A percentile compares a stretch with the other conserved stretches of the same genome.
Evolutionary conservation across 768 basidiomycete species (phyloP).

Genomic region (Cyclocybe cylindracea): DNA sequence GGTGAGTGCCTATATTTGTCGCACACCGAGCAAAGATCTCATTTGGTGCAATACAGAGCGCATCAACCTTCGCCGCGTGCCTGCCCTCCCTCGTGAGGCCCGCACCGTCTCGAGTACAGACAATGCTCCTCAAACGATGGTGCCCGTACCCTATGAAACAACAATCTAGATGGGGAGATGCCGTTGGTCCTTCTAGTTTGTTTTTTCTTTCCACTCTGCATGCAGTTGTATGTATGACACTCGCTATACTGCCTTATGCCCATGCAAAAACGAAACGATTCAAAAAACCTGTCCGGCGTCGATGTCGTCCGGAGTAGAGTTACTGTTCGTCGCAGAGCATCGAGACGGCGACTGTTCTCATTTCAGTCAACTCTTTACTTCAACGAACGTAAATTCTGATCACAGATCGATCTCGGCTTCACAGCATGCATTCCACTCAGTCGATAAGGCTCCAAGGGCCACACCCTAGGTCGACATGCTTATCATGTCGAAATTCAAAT

Average conservation of each 20-base stretch:
- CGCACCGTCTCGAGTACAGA: constrained; percentile 68
- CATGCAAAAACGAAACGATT: constrained; percentile 23
- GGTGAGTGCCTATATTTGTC: constrained; percentile 50
- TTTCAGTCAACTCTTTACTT: too few species aligned
- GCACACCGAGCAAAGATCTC: neutral
- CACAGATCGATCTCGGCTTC: too few species aligned
- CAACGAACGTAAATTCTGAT: too few species aligned
- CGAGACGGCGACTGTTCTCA: too few species aligned
- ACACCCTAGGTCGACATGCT: too few species aligned
- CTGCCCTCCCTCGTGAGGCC: constrained; percentile 78
- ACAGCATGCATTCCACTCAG: too few species aligned
- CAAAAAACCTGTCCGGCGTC: constrained; percentile 13
- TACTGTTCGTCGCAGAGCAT: too few species aligned
- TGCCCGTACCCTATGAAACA: constrained; percentile 93
- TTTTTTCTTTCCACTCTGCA: constrained; percentile 15
- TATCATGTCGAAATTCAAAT: too few species aligned
- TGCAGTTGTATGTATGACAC: constrained; percentile 23
- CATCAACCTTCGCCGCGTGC: constrained; percentile 83
- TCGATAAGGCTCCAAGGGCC: too few species aligned
- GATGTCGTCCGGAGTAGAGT: neutral
- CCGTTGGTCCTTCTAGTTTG: constrained; percentile 18
- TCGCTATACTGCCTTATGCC: constrained; percentile 23
- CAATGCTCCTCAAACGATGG: constrained; percentile 92
- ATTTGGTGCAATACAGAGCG: constrained; percentile 55
- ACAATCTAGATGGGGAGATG: constrained; percentile 68